A percentile compares a stretch with the other conserved stretches of the same genome.
These are phyloP conservation scores for Lithocarpus polystachyus DNA, from an alignment of 306 rosid species.

Conservation along the genomic window DNA sequence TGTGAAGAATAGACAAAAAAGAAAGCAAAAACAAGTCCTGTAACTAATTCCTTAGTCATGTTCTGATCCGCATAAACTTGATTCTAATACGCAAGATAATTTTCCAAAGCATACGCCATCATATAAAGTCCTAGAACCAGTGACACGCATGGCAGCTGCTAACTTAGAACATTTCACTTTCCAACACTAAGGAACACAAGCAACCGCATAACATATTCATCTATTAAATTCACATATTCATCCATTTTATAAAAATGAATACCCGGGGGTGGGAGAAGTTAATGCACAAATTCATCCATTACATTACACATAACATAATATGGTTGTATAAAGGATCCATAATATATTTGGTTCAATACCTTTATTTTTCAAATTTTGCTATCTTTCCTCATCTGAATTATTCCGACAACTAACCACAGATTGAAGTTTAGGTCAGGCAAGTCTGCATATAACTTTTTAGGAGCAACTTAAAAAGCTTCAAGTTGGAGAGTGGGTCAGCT, in stretches of 20 bases:
- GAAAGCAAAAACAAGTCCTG: not conserved
- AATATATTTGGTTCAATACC: slow-evolving; percentile 45
- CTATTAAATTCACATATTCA: not conserved
- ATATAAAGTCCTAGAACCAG: not conserved
- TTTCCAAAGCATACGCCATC: not conserved
- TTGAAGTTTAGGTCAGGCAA: slow-evolving; percentile 70
- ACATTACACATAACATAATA: not conserved
- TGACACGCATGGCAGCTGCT: not conserved
- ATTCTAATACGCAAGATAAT: not conserved
- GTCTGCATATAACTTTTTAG: slow-evolving; percentile 51
- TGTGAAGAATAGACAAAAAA: slow-evolving; percentile 13
- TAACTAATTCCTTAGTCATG: not conserved
- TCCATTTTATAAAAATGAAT: not conserved
- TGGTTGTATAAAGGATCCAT: not conserved
- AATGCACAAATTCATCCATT: too few relatives aligned
- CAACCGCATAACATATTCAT: not conserved
- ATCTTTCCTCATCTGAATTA: slow-evolving; percentile 77
- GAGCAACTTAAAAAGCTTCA: slow-evolving; percentile 80
- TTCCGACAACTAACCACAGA: slow-evolving; percentile 96
- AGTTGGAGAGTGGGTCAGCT: slow-evolving; percentile 91
- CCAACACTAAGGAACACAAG: not conserved
- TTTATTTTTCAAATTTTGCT: slow-evolving; percentile 55
- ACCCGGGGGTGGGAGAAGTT: not conserved
- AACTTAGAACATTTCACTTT: not conserved
- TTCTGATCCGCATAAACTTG: not conserved